These are phyloP conservation scores for Artemisia argyi DNA, from an alignment of 129 eudicot species.

Conservation along the genomic window DNA sequence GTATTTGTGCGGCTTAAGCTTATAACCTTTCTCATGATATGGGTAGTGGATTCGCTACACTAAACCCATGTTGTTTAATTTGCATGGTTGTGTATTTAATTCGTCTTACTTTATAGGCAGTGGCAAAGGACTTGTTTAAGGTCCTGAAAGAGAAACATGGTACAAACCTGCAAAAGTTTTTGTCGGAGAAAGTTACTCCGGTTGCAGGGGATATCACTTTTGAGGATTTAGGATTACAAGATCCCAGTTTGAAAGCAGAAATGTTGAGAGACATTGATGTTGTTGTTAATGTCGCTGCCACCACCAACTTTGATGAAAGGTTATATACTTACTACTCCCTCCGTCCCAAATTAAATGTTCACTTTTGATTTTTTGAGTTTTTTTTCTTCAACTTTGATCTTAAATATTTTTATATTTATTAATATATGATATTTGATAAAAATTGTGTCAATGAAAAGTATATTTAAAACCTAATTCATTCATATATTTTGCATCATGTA, in stretches of 20 bases:
- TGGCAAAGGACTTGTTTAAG: conserved; percentile 78
- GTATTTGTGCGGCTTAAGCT: background rate
- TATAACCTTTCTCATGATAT: background rate
- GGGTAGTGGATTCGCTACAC: too few relatives aligned
- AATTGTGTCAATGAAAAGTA: too few relatives aligned
- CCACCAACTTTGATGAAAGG: conserved; percentile 96
- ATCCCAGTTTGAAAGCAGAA: conserved; percentile 46
- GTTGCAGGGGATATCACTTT: conserved; percentile 79
- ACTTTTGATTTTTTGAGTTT: too few relatives aligned
- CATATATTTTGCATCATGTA: too few relatives aligned
- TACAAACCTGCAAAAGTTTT: conserved; percentile 34
- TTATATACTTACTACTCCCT: conserved; percentile 14
- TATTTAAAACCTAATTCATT: too few relatives aligned
- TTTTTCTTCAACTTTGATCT: too few relatives aligned
- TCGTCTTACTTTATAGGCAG: conserved; percentile 31
- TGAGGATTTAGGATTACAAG: conserved; percentile 68
- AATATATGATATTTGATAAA: too few relatives aligned
- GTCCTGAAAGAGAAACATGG: conserved; percentile 70
- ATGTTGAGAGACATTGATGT: conserved; percentile 72
- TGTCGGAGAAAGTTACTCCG: conserved; percentile 52
- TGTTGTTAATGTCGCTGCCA: conserved; percentile 84
- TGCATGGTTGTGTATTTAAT: background rate
- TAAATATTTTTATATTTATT: too few relatives aligned
- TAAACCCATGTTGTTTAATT: background rate
- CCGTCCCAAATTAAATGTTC: too few relatives aligned